Percentiles rank a stretch among this genome's conserved stretches.
Evolutionary conservation across 2,329 filamentous ascomycete species (phyloP).

Genomic region (Neopestalotiopsis sp.): DNA sequence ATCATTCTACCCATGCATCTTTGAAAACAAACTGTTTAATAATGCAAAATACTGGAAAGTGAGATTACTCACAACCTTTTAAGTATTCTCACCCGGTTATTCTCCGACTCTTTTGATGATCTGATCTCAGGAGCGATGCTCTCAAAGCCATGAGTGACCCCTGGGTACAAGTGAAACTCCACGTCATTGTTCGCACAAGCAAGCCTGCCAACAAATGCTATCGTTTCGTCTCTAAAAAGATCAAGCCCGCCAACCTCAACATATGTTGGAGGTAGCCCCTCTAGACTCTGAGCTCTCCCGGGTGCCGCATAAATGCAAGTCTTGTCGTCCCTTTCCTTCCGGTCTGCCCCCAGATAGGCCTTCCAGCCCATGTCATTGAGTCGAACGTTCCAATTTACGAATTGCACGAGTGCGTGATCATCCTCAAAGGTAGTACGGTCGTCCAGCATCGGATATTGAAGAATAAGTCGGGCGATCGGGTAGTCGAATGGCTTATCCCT

Average conservation of each 20-base stretch:
- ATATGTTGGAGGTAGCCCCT: constrained; percentile 21
- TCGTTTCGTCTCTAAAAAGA: constrained; percentile 19
- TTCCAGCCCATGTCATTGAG: constrained; percentile 15
- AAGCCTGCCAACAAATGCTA: constrained; percentile 20
- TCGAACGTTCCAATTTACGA: background rate
- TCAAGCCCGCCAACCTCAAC: constrained; percentile 22
- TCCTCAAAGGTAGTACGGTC: constrained; percentile 4
- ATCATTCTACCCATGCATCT: too few species aligned
- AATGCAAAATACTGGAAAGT: too few species aligned
- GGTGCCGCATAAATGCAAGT: constrained; percentile 18
- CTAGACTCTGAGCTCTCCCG: constrained; percentile 15
- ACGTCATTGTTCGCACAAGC: constrained; percentile 14
- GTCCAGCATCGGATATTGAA: constrained; percentile 13
- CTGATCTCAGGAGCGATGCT: constrained; percentile 7
- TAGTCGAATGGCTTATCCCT: constrained; percentile 25
- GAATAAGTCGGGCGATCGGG: constrained; percentile 13
- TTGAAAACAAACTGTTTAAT: too few species aligned
- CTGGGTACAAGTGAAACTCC: constrained; percentile 22
- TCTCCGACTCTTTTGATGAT: constrained; percentile 1
- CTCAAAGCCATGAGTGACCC: constrained; percentile 13
- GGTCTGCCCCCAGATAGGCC: constrained; percentile 15
- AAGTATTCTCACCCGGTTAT: constrained; percentile 9
- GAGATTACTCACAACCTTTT: background rate
- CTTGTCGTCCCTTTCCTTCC: constrained; percentile 6
- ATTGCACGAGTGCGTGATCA: background rate